Base-by-base conservation (phyloP, 306 rosid species). In the Macrotyloma uniflorum region DNA sequence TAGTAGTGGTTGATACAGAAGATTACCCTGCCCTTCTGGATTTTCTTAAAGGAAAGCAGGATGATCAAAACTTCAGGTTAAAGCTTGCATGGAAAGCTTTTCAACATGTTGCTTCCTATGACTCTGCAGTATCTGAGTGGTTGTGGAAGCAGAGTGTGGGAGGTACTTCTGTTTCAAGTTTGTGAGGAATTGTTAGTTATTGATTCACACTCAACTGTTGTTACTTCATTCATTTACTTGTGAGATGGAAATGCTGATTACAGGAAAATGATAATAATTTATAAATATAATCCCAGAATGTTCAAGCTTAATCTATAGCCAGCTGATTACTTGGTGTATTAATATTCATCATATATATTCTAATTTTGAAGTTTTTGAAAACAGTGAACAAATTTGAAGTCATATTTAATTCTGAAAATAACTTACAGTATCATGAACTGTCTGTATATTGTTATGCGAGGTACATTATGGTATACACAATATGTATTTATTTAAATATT, bases 61-160 rank as follows among this genome's bases (percentile, higher is more conserved):
- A 86, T 47, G 91, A 87, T 80, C 82, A 83, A 74, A 85, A 85
- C 78, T 89, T 95, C 73, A 94, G 96, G 74, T 67, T 88, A 80
- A 86, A 84, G 82, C 98, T 95, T 83, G 97, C 98, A 51, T 89
- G 96, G 97, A 95, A 95, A 87, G 98, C 98, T 62, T 92, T 92
- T 79, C 96, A 93, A 69, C 97, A 92, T 53, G 93, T 86, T 76
- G 93, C 97, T 77, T 90, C 98, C 33, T 92, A 95, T 81, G 98
- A 95, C 70, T 89, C 98, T 79, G 97, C 98, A 4, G 93, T 95
- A 55, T 87, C 98, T 30, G 97, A 95, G 90, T 92, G 98, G 98
- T 71, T 95, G 47, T 95, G 98, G 98, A 91, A 91, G 89, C 97
- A 95, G 78, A 88, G 88, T 61, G 84, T 28, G 12, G 93, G 88